phyloP scores from a whole-genome alignment of 78 protist genomes.

The Dictyostelium intermedium region DNA sequence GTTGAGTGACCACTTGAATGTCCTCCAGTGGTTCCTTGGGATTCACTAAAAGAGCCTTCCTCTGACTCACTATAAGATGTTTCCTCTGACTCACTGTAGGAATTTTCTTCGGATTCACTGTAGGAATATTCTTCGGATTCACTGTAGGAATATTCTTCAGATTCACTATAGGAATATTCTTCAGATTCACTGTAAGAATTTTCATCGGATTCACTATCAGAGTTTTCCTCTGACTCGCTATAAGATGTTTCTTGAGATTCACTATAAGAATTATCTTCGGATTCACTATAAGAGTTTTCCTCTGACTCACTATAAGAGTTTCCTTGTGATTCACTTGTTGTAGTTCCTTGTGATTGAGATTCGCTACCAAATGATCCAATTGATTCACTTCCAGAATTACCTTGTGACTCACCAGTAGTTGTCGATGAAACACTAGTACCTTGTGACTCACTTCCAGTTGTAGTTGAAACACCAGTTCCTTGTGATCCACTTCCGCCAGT shows the following conservation, averaged over 20 bases:
- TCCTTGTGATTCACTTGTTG: not conserved
- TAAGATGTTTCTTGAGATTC: not conserved
- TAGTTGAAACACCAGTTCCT: not conserved
- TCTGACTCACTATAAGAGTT: not conserved
- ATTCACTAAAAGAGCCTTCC: not conserved
- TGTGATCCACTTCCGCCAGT: not conserved
- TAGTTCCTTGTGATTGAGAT: not conserved
- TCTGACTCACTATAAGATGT: too few species aligned
- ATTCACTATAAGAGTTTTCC: too few species aligned
- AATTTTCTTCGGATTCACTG: not conserved
- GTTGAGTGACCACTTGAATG: not conserved
- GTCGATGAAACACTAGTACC: not conserved
- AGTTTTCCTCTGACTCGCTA: not conserved
- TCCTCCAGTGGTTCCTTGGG: not conserved
- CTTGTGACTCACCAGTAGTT: not conserved
- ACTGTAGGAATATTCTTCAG: too few species aligned
- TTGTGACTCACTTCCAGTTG: not conserved
- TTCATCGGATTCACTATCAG: too few species aligned
- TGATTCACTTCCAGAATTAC: not conserved
- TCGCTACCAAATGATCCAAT: not conserved
- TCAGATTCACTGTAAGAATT: not conserved
- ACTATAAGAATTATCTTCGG: not conserved
- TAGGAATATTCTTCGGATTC: too few species aligned
- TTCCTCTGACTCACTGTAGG: not conserved
- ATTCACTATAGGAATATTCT: not conserved